Evolutionary conservation across 441 rosid species (phyloP).

Genomic region (Manihot esculenta): DNA sequence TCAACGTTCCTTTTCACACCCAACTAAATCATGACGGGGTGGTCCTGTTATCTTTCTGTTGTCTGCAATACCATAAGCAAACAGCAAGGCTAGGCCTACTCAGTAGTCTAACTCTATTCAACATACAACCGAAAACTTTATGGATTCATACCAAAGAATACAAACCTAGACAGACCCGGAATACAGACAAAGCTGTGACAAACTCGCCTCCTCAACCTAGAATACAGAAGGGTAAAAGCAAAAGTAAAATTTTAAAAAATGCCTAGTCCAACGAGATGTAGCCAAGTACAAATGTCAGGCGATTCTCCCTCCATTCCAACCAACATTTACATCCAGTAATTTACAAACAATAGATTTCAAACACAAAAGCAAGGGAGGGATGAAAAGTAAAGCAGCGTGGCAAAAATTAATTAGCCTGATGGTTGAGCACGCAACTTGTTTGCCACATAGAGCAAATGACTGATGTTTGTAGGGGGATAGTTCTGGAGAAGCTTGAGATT

Average conservation of each 20-base stretch:
- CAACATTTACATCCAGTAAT: constrained; percentile 38
- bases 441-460: constrained; percentile 89
- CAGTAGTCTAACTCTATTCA: too few relatives aligned
- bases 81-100: not conserved
- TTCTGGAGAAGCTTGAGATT: constrained; percentile 90
- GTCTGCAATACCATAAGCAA: not conserved
- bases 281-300: constrained; percentile 2
- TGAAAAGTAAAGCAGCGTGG: constrained; percentile 6
- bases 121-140: not conserved
- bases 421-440: constrained; percentile 67
- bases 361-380: constrained; percentile 9
- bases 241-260: not conserved
- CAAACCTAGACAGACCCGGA: not conserved
- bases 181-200: not conserved
- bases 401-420: constrained; percentile 30
- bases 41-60: not conserved
- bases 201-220: not conserved
- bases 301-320: constrained; percentile 22
- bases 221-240: not conserved
- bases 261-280: not conserved
- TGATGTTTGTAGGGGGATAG: constrained; percentile 87
- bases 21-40: too few relatives aligned
- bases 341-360: constrained; percentile 26
- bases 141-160: not conserved
- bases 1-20: too few relatives aligned